A percentile compares a stretch with the other conserved stretches of the same genome.
phyloP scores from a whole-genome alignment of 1,284 basidiomycete species.

The Waitea zeae region DNA sequence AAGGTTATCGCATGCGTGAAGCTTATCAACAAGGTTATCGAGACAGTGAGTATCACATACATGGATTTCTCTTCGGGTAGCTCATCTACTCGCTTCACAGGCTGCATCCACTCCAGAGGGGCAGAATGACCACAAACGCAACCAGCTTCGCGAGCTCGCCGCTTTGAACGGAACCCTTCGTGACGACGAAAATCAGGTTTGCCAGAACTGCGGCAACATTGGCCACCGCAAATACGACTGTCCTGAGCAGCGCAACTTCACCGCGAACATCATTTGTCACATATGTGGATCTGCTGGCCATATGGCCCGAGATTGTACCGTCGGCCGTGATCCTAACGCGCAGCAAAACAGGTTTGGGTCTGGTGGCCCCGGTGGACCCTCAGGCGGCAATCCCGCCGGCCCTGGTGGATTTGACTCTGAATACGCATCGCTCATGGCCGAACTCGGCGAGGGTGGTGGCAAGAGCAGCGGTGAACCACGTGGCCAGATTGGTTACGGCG shows the following conservation, averaged over 20 bases:
- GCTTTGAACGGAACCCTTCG: slow-evolving; percentile 97
- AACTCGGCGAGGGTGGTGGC: slow-evolving; percentile 77
- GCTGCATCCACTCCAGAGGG: slow-evolving; percentile 98
- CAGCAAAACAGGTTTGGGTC: slow-evolving; percentile 9
- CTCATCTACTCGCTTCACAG: slow-evolving; percentile 22
- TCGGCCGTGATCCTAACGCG: slow-evolving; percentile 63
- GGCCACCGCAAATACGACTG: slow-evolving; percentile 96
- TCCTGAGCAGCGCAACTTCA: slow-evolving; percentile 90
- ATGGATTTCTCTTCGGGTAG: background rate
- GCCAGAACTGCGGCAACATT: slow-evolving; percentile 93
- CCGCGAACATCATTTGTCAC: slow-evolving; percentile 94
- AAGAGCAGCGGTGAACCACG: background rate
- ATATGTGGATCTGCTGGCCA: slow-evolving; percentile 90
- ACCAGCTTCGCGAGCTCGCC: slow-evolving; percentile 94
- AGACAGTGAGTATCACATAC: slow-evolving; percentile 53
- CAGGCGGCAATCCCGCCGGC: slow-evolving; percentile 22
- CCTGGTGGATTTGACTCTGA: slow-evolving; percentile 87
- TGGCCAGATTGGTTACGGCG: slow-evolving; percentile 35
- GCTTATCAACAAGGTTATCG: slow-evolving; percentile 96
- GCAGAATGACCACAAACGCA: slow-evolving; percentile 98
- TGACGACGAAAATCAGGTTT: slow-evolving; percentile 98
- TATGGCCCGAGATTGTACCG: slow-evolving; percentile 92
- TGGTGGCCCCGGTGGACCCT: slow-evolving; percentile 12
- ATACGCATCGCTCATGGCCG: slow-evolving; percentile 94
- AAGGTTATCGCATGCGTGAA: slow-evolving; percentile 85